Conservation (phyloP, 768 basidiomycete species). For the Lentinula edodes region DNA sequence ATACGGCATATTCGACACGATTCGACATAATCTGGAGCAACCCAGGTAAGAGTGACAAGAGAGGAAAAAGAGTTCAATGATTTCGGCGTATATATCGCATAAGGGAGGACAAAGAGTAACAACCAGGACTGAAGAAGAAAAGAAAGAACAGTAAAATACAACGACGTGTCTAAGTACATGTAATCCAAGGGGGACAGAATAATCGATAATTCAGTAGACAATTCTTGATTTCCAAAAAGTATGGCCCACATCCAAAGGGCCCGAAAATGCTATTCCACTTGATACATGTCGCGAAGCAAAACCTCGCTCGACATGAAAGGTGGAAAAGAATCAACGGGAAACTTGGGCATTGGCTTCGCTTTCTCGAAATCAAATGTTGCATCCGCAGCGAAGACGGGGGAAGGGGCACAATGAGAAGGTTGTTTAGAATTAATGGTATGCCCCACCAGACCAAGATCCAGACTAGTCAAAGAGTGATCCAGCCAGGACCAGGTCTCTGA, state of each 20-base stretch:
- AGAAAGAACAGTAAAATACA: not conserved
- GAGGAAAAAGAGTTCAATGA: not conserved
- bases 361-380: not conserved
- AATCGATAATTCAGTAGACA: not conserved
- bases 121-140: not conserved
- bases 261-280: not conserved
- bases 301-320: not conserved
- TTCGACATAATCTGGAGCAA: too few relatives aligned
- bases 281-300: not conserved
- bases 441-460: not conserved
- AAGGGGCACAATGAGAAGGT: not conserved
- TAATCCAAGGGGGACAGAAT: not conserved
- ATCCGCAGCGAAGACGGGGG: not conserved
- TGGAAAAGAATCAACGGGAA: not conserved
- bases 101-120: not conserved
- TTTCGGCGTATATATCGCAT: not conserved
- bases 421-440: not conserved
- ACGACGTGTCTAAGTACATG: not conserved
- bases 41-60: not conserved
- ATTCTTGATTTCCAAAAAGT: not conserved
- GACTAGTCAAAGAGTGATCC: not conserved
- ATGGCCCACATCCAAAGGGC: not conserved
- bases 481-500: conserved; percentile 20
- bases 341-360: not conserved
- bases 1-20: not conserved